phyloP scores from a whole-genome alignment of 306 rosid genomes.

The Rosa lucieae region DNA sequence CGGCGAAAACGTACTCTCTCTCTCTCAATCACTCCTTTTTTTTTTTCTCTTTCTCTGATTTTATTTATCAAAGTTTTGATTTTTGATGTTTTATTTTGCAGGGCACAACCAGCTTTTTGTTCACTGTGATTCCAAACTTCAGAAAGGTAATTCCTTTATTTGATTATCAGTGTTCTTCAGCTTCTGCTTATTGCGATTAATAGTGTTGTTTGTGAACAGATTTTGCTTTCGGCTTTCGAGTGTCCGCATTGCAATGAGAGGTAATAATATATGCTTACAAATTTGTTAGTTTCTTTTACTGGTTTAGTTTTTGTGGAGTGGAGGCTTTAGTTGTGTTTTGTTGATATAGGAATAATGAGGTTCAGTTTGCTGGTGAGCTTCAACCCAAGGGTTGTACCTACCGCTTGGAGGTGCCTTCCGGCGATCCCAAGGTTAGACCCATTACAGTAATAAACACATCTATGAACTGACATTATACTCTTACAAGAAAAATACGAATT shows the following conservation, averaged over 20 bases:
- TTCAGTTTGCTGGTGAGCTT: constrained; percentile 97
- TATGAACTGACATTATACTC: not conserved
- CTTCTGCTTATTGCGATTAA: too few relatives aligned
- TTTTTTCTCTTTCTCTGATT: not conserved
- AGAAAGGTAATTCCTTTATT: constrained; percentile 56
- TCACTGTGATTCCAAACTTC: constrained; percentile 79
- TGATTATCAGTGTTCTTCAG: not conserved
- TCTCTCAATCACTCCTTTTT: not conserved
- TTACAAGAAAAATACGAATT: too few relatives aligned
- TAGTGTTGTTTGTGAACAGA: constrained; percentile 39
- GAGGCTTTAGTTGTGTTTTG: constrained; percentile 13
- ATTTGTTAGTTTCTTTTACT: not conserved
- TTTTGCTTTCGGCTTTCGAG: constrained; percentile 86
- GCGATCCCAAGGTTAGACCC: constrained; percentile 61
- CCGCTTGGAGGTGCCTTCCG: constrained; percentile 55
- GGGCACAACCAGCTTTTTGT: constrained; percentile 75
- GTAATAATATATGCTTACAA: constrained; percentile 32
- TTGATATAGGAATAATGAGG: constrained; percentile 74
- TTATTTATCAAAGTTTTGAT: not conserved
- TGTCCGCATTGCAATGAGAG: constrained; percentile 94
- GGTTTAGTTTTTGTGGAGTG: not conserved
- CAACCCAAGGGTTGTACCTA: constrained; percentile 87
- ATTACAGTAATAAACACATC: too few relatives aligned
- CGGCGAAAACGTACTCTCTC: constrained; percentile 51
- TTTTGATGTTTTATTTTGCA: constrained; percentile 9